A percentile compares a stretch with the other conserved stretches of the same genome.
phyloP scores from a whole-genome alignment of 192 early-diverging fungal species.

The Umbelopsis ramanniana region DNA sequence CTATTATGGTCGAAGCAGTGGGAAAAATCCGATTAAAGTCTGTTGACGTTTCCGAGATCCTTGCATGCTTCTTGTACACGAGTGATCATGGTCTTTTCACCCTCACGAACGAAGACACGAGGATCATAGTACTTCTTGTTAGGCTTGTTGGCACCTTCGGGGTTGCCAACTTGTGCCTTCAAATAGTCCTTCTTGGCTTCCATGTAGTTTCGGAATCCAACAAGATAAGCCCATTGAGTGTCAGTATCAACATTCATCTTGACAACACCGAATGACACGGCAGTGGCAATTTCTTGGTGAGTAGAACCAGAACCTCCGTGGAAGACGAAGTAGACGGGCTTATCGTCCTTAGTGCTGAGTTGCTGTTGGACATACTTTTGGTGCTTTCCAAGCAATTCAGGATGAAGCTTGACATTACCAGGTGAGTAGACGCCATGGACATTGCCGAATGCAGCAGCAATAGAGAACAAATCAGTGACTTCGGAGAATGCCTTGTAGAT shows the following conservation, averaged over 20 bases:
- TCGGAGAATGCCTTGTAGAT: conserved; percentile 89
- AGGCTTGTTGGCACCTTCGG: conserved; percentile 89
- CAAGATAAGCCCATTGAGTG: conserved; percentile 95
- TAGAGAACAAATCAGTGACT: conserved; percentile 90
- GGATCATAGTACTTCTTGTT: conserved; percentile 99
- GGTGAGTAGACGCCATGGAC: conserved; percentile 94
- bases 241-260: conserved; percentile 99
- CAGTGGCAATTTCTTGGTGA: conserved; percentile 40
- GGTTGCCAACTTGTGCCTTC: conserved; percentile 91
- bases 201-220: conserved; percentile 83
- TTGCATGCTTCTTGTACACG: conserved; percentile 80
- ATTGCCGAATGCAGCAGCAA: conserved; percentile 95
- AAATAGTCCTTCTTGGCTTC: conserved; percentile 84
- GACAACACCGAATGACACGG: conserved; percentile 64
- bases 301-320: conserved; percentile 87
- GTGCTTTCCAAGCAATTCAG: conserved; percentile 89
- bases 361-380: conserved; percentile 81
- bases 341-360: conserved; percentile 54
- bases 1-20: not conserved
- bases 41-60: conserved; percentile 74
- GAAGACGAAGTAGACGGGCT: conserved; percentile 93
- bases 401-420: conserved; percentile 90
- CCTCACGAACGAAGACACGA: conserved; percentile 86
- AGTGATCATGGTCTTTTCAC: conserved; percentile 83
- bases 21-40: conserved; percentile 49